Evolutionary conservation across 257 asterid species (phyloP), one percentile per base, ranked within the genome.

Genomic region (Solanum tarijense): DNA sequence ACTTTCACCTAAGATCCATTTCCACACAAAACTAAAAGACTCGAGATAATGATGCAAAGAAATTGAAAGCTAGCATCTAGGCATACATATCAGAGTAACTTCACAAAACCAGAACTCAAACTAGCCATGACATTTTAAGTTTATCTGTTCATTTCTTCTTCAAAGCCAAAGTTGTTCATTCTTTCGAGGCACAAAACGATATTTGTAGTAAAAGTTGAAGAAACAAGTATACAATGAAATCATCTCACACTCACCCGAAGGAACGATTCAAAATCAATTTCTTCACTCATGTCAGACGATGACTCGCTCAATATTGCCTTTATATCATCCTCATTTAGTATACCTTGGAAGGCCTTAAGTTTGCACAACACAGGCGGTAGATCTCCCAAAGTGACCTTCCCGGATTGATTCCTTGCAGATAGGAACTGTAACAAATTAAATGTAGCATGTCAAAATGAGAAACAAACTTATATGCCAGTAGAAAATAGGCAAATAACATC

Each of bases 221-320:
- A 73, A 73, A 34, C 46, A 69, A 69, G 18, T 72, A 34, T 34
- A 38, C 46, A 0, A 18, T 72, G 81, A 18, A 74, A 75, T 23
- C 3, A 58, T 21, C 34, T 69, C 21, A 88, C 88, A 88, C 90
- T 65, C 89, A 96, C 99, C 93, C 92, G 89, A 83, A 96, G 98
- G 92, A 95, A 95, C 74, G 94, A 88, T 89, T 95, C 99, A 39
- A 96, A 94, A 90, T 94, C 98, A 83, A 94, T 89, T 89, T 94
- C 96, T 90, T 93, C 91, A 86, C 86, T 88, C 85, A 92, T 39
- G 27, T 94, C 90, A 36, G 96, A 34, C 83, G 92, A 90, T 7
- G 94, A 88, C 90, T 93, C 96, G n/a, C 72, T 83, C 87, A 96
- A 90, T 87, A 94, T 92, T 66, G 43, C 91, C 92, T 85, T 92